A percentile compares a stretch with the other conserved stretches of the same genome.
Evolutionary conservation across 2,329 filamentous ascomycete genomes (phyloP).

Genomic region (Simplicillium sp.): DNA sequence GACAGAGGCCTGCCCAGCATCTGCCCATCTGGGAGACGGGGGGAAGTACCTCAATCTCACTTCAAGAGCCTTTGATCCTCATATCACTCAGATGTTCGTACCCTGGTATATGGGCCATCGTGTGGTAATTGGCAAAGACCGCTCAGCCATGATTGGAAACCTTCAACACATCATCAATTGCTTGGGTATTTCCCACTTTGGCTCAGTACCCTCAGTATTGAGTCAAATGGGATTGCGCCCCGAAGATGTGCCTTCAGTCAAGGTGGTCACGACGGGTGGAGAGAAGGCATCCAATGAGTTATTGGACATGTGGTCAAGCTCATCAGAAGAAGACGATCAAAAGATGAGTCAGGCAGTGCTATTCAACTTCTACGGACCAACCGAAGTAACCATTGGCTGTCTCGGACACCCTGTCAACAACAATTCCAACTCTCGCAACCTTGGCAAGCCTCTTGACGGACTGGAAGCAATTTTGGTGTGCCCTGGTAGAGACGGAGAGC

Average conservation of each 20-base stretch:
- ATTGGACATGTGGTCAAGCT: constrained; percentile 33
- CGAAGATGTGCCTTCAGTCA: constrained; percentile 49
- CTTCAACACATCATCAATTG: constrained; percentile 29
- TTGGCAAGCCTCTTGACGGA: constrained; percentile 11
- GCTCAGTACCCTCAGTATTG: constrained; percentile 55
- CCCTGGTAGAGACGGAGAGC: constrained; percentile 1
- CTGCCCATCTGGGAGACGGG: constrained; percentile 10
- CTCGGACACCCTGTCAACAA: constrained; percentile 4
- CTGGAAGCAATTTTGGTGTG: constrained; percentile 9
- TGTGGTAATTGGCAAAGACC: not conserved
- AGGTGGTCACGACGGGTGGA: constrained; percentile 58
- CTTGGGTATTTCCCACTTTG: constrained; percentile 52
- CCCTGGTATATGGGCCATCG: constrained; percentile 1
- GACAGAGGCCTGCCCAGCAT: constrained; percentile 7
- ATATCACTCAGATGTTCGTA: constrained; percentile 14
- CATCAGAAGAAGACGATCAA: constrained; percentile 43
- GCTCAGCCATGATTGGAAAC: constrained; percentile 18
- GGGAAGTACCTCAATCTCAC: constrained; percentile 16
- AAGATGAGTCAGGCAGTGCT: constrained; percentile 5
- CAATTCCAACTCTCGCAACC: constrained; percentile 10
- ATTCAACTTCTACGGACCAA: constrained; percentile 41
- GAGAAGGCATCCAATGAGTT: constrained; percentile 58
- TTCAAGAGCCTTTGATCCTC: constrained; percentile 14
- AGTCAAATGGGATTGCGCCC: constrained; percentile 39
- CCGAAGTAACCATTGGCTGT: constrained; percentile 56